These are phyloP conservation scores for Plasmodium coatneyi DNA, from an alignment of 169 alveolate species.

Conservation along the genomic window DNA sequence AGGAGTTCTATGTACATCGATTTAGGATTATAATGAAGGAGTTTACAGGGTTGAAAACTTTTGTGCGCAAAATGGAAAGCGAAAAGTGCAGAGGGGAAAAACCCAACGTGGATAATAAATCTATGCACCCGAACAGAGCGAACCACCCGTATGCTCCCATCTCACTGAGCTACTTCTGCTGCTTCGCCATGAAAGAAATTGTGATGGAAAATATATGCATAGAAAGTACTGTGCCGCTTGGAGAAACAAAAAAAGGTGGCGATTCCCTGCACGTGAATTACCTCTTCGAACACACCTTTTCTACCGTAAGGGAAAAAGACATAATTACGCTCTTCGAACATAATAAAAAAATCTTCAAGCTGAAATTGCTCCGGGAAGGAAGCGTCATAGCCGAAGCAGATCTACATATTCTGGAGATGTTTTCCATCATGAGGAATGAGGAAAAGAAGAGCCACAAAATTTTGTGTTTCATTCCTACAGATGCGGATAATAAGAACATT, in stretches of 20 bases:
- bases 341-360: constrained; percentile 33
- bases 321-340: constrained; percentile 44
- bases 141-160: background rate
- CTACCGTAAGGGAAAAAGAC: constrained; percentile 64
- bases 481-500: constrained; percentile 1
- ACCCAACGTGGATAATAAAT: background rate
- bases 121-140: background rate
- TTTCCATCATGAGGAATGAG: constrained; percentile 27
- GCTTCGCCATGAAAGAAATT: constrained; percentile 46
- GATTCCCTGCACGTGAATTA: constrained; percentile 11
- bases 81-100: background rate
- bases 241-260: background rate
- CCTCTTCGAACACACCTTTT: constrained; percentile 44
- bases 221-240: background rate
- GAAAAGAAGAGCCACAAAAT: constrained; percentile 49
- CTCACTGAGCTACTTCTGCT: constrained; percentile 38
- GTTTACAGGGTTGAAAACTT: constrained; percentile 43
- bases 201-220: background rate
- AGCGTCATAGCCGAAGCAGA: constrained; percentile 49
- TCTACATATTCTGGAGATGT: constrained; percentile 59
- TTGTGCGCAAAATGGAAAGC: constrained; percentile 3
- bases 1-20: constrained; percentile 16
- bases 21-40: constrained; percentile 30
- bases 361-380: background rate
- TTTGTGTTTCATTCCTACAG: constrained; percentile 21